Evolutionary conservation across 2,329 filamentous ascomycete genomes (phyloP), one percentile per base, ranked within the genome.

Genomic region (Clarireedia paspali): DNA sequence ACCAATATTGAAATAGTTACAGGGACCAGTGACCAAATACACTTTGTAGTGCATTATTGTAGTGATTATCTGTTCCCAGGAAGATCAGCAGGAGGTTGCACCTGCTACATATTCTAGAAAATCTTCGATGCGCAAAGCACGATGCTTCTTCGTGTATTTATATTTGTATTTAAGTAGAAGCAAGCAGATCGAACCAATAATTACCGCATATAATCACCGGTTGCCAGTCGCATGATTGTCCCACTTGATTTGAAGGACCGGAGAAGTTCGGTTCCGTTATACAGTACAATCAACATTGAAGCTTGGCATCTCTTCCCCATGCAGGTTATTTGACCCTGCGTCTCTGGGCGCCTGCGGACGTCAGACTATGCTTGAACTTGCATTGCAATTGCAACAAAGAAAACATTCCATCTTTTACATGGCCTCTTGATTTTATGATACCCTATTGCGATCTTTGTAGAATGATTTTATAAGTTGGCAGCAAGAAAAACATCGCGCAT

Each of bases 171-270:
- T 20, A 20, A 17, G 20, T 1, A 42, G 39, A 6, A 42, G 39
- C 39, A 34, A 34, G 9, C 30, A 34, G 30, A 34, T 34, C 30
- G 30, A 34, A 34, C 12, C 30, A 34, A 7, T 12, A 14, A 34
- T 4, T 34, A 34, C 30, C 30, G 10, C 30, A 12, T 4, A 12
- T 4, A 12, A 34, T 34, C 30, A 34, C 30, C 30, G 30, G 30
- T 34, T 34, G 30, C 12, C 30, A 34, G 39, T 42, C 39, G 39
- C 39, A 42, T 42, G 39, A 42, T 42, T 42, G 15, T n/a, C 15
- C 17, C 39, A 42, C 15, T 20, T 42, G 39, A n/a, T 24, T n/a
- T 49, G 49, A 42, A 51, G 44, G 48, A 56, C 36, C 48, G 49
- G 49, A 47, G 34, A 36, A 47, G 23, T 47, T 27, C 14, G 14